Base-by-base conservation (phyloP, 805 yeast species). In the Pichia pseudocactophila region DNA sequence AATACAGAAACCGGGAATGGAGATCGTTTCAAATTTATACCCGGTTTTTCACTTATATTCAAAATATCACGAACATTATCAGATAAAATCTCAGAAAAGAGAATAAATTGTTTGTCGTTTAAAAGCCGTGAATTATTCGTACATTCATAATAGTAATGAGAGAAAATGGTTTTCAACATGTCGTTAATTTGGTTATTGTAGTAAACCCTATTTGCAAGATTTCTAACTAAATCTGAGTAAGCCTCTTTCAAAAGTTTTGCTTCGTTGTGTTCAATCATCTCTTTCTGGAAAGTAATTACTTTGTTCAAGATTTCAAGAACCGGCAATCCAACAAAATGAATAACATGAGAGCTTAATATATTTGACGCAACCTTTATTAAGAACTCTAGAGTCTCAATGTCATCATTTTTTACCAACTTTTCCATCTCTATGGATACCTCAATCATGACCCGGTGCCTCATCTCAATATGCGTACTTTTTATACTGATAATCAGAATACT, bases 141-240 rank as follows among this genome's bases (percentile, higher is more conserved):
- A 56, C 46, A 64, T 40, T 35, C 55, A 50, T 43, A 64, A 50
- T 54, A 69, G 41, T 64, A 62, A 44, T 68, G 73, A 16, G 70
- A 51, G 34, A 80, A 62, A 13, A 88, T 65, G 45, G 83, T 95
- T 25, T 76, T 73, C 16, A 88, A 66, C 66, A 90, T 80, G 57
- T 89, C 97, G 13, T 80, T 72, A 5, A 82, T 76, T 59, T 92
- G 98, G 50, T 87, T 94, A 46, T 80, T 80, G 58, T 90, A 90
- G 54, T 88, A 88, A 11, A 80, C 73, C 57, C 88, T 95, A 2
- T 76, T 72, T 1, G 88, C 78, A 41, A 90, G 68, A 45, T 82
- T 79, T 44, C 80, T 75, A 42, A 89, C 74, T 20, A 88, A 75
- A 18, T 64, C 64, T 2, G 78, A 63, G 51, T 78, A 79, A 52